Evolutionary conservation across 805 yeast species (phyloP).

Genomic region (Scheffersomyces ergatensis): DNA sequence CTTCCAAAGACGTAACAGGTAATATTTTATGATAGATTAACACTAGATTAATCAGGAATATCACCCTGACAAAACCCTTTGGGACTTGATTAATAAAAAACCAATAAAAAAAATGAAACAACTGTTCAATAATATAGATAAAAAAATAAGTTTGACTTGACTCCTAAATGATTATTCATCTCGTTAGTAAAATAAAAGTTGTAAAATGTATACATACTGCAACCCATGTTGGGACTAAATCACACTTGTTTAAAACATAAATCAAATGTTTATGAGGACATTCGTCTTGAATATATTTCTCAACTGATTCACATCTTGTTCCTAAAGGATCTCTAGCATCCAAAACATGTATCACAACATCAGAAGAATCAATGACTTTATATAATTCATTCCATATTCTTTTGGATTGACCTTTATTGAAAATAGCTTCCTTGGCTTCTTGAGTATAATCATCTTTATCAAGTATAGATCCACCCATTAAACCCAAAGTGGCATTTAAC

Average conservation of each 20-base stretch:
- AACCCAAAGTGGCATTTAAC: conserved; percentile 69
- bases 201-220: conserved; percentile 74
- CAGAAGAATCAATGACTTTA: conserved; percentile 96
- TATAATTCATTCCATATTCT: conserved; percentile 98
- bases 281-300: conserved; percentile 87
- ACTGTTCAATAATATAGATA: conserved; percentile 2
- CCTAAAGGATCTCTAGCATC: conserved; percentile 99
- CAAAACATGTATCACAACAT: conserved; percentile 91
- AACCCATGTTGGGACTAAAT: conserved; percentile 98
- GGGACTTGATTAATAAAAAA: conserved; percentile 37
- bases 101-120: conserved; percentile 6
- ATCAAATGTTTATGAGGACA: conserved; percentile 96
- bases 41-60: conserved; percentile 36
- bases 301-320: conserved; percentile 90
- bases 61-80: conserved; percentile 85
- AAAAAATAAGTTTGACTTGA: no score
- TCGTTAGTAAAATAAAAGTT: not conserved
- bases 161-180: conserved; percentile 1
- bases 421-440: conserved; percentile 93
- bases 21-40: conserved; percentile 35
- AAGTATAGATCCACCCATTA: conserved; percentile 64
- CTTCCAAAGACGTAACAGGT: conserved; percentile 99
- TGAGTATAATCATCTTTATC: conserved; percentile 79
- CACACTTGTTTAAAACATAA: conserved; percentile 94
- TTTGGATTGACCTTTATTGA: conserved; percentile 95